Conservation (phyloP, 768 basidiomycete genomes). For the Hericium coralloides region DNA sequence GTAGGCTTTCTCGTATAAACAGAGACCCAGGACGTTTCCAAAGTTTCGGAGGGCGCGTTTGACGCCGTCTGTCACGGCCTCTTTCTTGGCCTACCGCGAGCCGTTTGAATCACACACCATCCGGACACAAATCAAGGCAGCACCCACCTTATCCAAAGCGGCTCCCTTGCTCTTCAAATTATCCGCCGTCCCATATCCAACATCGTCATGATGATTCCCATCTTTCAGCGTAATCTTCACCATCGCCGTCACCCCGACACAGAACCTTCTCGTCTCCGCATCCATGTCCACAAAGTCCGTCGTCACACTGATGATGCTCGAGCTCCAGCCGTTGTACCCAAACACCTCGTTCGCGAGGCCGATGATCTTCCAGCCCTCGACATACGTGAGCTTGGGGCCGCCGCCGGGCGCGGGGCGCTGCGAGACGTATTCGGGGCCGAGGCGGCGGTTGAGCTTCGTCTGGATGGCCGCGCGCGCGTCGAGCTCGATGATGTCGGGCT, state of each 20-base stretch:
- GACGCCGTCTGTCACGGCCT: constrained; percentile 90
- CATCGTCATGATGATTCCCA: constrained; percentile 85
- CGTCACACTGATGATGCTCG: constrained; percentile 61
- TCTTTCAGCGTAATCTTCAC: constrained; percentile 83
- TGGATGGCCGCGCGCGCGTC: constrained; percentile 58
- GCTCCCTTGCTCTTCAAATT: constrained; percentile 79
- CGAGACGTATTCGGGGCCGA: constrained; percentile 92
- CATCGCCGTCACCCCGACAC: constrained; percentile 74
- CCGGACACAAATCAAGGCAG: neutral
- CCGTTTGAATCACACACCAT: too few relatives aligned
- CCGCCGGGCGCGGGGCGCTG: constrained; percentile 83
- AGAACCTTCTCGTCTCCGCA: constrained; percentile 57
- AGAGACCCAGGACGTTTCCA: constrained; percentile 92
- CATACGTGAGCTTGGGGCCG: constrained; percentile 84
- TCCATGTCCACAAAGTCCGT: constrained; percentile 74
- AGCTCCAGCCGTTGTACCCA: constrained; percentile 96
- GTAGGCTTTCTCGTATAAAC: constrained; percentile 93
- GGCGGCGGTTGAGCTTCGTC: constrained; percentile 73
- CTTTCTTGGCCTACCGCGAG: constrained; percentile 81
- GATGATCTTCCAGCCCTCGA: constrained; percentile 97
- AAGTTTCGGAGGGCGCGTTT: constrained; percentile 90
- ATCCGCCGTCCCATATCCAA: constrained; percentile 84
- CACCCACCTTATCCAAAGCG: constrained; percentile 82
- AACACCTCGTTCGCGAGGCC: constrained; percentile 98
- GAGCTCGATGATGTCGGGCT: neutral